Base-by-base conservation (phyloP, 1,139 yeast genomes). In the Pichia sp. region DNA sequence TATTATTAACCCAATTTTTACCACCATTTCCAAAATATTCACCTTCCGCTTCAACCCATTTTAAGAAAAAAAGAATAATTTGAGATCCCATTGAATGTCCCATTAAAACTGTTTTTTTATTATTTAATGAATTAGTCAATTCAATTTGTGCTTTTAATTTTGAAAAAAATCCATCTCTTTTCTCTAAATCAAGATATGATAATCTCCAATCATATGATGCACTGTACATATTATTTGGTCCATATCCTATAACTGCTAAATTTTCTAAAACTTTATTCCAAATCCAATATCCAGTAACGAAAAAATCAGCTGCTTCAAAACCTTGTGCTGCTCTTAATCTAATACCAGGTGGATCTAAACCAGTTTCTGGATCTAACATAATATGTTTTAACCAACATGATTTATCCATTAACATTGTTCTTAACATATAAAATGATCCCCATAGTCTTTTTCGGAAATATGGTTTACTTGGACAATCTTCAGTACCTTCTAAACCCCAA, bases 11-110 rank as follows among this genome's bases (percentile, higher is more conserved):
- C 98, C 98, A 92, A 37, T 59, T 62, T 2, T 73, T 61, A 2
- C 97, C 98, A 9, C 97, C 97, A 60, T 87, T 86, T 30, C 98
- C 98, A 58, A 76, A 85, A 45, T 65, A 67, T 41, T 71, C 70
- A 6, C 96, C 97, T 35, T 71, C 69, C 1, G 97, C 96, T 64
- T 92, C 97, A 4, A 76, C 97, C 98, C 98, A 92, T 64, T 92
- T 89, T 67, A 92, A 66, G 60, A 92, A 92, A 64, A 86, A 92
- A 58, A 76, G 87, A 3, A 83, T 77, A 36, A 92, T 78, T 62
- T 92, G 97, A 0, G 95, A 74, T 0, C 98, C 98, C 98, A 92
- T 92, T 0, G 97, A 90, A 63, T 92, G 98, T 24, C 96, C 95
- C 22, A 83, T 75, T 11, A 92, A 61, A n/a, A 83, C 81, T 2